Evolutionary conservation across 2,329 filamentous ascomycete species (phyloP).

Genomic region (Hymenoscyphus salicellus): DNA sequence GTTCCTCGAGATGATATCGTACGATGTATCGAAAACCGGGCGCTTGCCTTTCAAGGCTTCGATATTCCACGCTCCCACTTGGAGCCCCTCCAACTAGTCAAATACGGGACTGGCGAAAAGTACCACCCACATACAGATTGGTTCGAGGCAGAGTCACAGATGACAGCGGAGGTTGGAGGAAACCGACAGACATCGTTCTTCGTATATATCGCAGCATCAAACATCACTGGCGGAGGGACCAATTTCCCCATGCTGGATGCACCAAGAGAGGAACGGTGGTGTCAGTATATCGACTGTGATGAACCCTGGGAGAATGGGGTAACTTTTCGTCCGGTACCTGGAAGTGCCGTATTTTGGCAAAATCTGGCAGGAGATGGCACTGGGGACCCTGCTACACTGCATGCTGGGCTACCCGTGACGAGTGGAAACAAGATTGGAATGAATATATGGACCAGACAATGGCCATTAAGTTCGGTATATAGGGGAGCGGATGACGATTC

Average conservation of each 20-base stretch:
- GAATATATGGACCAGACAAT: conserved; percentile 50
- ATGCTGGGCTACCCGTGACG: conserved; percentile 57
- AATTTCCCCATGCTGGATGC: conserved; percentile 51
- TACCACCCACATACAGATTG: conserved; percentile 59
- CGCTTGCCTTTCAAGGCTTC: conserved; percentile 57
- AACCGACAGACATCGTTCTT: conserved; percentile 51
- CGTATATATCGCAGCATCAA: conserved; percentile 51
- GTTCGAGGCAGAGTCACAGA: conserved; percentile 30
- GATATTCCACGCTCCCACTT: conserved; percentile 49
- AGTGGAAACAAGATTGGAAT: conserved; percentile 56
- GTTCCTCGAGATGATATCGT: conserved; percentile 45
- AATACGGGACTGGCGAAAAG: conserved; percentile 55
- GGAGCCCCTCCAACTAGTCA: conserved; percentile 57
- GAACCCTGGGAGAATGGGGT: conserved; percentile 40
- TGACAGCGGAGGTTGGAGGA: conserved; percentile 18
- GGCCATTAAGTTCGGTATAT: conserved; percentile 18
- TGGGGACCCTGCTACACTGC: conserved; percentile 54
- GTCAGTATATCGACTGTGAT: conserved; percentile 54
- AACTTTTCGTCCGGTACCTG: conserved; percentile 53
- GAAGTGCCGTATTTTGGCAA: conserved; percentile 60
- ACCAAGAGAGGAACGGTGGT: conserved; percentile 44
- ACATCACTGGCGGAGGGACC: conserved; percentile 53
- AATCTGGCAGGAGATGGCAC: conserved; percentile 54
- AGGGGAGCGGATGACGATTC: conserved; percentile 8
- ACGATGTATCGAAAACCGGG: conserved; percentile 55